Base-by-base conservation (phyloP, 2,329 filamentous ascomycete genomes). In the Nemania sp. region DNA sequence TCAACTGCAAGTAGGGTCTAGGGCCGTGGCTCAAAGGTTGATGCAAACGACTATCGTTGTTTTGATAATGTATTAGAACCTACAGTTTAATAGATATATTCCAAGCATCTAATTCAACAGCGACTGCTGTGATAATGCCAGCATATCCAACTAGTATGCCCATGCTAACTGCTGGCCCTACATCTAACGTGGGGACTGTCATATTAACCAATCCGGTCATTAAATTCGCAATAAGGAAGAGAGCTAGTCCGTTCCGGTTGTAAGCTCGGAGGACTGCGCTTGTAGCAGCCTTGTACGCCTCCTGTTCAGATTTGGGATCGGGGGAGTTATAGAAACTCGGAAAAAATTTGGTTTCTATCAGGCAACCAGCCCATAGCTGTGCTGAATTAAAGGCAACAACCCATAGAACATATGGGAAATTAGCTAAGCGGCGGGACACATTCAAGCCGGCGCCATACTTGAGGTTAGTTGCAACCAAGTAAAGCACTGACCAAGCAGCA, bases 371-470 rank as follows among this genome's bases (percentile, higher is more conserved):
- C 7, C 93, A 83, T 10, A 99, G 84, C 78, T 97, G 93, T n/a
- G 87, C 85, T 69, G 88, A 90, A 82, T 98, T 99, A 84, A 96
- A 98, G 2, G 93, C 91, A n/a, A 90, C 87, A 7, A 97, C 91
- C 94, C 95, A 98, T 52, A 97, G 84, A 51, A 98, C 87, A 78
- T 99, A 99, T 0, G 96, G 94, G 70, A 98, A 85, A 76, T 99
- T 99, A 8, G 95, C 96, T 65, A 98, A 84, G 0, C 96, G 90
- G 22, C 96, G 91, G 5, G 96, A 98, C 7, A 98, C 93, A 15
- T 85, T 85, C 29, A 97, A 84, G 6, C 89, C 89, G 38, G 93
- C 85, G 5, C 93, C 94, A 71, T 91, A 91, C 11, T 80, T 82
- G 76, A 90, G 91, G 73, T 86, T 87, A 0, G 92, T 93, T 38